Evolutionary conservation across 176 grass and related monocot species (phyloP), one percentile per base, ranked within the genome.

Genomic region (Paspalum vaginatum): DNA sequence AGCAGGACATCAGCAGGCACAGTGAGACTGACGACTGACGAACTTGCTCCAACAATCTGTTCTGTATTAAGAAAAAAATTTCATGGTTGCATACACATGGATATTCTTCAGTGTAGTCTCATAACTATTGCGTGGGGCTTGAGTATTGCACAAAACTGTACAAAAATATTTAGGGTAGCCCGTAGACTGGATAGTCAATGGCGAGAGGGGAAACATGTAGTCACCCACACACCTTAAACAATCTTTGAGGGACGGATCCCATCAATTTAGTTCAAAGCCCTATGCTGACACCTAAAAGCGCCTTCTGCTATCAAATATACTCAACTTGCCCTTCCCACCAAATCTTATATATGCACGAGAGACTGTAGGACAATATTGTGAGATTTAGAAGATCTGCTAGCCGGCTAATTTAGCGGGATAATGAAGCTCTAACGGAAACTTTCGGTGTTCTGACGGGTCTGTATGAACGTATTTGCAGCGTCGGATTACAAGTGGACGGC

Each of bases 381-480:
- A 51, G 61, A 74, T 88, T 61, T 84, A 74, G 43, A 79, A 67
- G 51, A 73, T 67, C 11, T 51, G 43, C 63, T 60, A 24, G 51
- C 55, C 6, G 9, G 43, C 11, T 66, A 72, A 18, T 67, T 68
- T 68, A 81, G 61, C 42, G 60, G 5, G 22, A 41, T 88, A 67
- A 78, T 25, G 5, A 72, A 74, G 41, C 26, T 64, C 68, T 40
- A 51, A 68, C 43, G 50, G 14, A 67, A 62, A 13, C 53, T 79
- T 80, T 85, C 45, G 46, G 39, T 27, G 51, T 60, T 18, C 45
- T 6, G 10, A 60, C 6, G 18, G 52, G 2, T 26, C 11, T 3
- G 0, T 24, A 11, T 27, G 1, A 15, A 41, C 0, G 51, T 24
- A 37, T 64, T 52, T 9, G 15, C 38, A 8, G 32, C 9, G 13